Evolutionary conservation across 805 yeast species (phyloP), one percentile per base, ranked within the genome.

Genomic region (Kuraishia borneana): DNA sequence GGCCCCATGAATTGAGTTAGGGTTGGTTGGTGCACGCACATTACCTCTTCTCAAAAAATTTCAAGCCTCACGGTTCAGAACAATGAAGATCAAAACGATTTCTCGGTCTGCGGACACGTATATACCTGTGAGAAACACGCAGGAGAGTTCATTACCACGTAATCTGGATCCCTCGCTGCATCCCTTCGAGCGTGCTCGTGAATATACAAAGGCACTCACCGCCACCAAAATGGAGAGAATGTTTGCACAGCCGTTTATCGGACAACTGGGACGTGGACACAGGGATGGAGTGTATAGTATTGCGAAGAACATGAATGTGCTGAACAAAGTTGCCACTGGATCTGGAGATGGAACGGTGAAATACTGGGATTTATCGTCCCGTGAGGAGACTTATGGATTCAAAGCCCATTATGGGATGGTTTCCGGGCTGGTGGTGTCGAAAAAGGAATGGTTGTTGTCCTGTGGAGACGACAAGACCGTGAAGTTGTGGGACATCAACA

Each of bases 231-330:
- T 92, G 60, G 97, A 89, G 52, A 70, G 96, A 44, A 80, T 92
- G 83, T 92, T 92, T 69, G 97, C 99, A 0, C 88, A 88, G 51
- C 99, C 99, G 2, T 92, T 92, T 56, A 68, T 94, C 16, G 96
- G 95, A 1, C 97, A 92, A 52, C 60, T 92, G 25, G 99, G 99
- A 3, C 70, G 73, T 40, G 98, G 98, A 6, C 98, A 94, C 51
- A 64, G 89, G 37, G 98, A 92, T 53, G 97, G 96, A 38, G 85
- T 92, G 10, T 89, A 92, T 56, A 63, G 78, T 13, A 70, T 92
- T 31, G 94, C 96, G 5, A 82, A 80, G 54, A 82, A 88, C 56
- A 75, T 75, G 51, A 58, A 68, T 30, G 63, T 71, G 30, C 65
- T 87, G 33, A 82, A 76, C 47, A 77, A 76, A 49, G 58, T 89